Evolutionary conservation across 257 asterid genomes (phyloP).

Genomic region (Petunia axillaris): DNA sequence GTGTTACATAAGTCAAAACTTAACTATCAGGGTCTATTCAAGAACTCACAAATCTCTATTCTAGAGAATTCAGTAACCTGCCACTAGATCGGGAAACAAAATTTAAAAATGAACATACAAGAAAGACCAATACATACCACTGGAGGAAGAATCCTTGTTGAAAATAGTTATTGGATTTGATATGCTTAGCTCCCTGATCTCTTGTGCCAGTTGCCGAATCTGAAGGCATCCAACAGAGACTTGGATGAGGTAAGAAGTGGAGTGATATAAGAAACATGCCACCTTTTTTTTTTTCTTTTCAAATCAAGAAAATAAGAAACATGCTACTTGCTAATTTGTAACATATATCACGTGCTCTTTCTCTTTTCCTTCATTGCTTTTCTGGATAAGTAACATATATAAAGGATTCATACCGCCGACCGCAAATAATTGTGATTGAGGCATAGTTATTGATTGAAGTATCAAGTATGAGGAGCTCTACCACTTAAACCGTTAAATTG

Average conservation of each 20-base stretch:
- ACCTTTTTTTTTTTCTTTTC: background rate
- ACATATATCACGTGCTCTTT: background rate
- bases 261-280: slow-evolving; percentile 21
- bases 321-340: background rate
- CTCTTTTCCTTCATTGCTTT: background rate
- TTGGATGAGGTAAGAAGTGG: slow-evolving; percentile 30
- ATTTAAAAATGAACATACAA: background rate
- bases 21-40: background rate
- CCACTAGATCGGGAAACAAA: background rate
- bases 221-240: slow-evolving; percentile 41
- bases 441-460: background rate
- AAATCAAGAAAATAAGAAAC: background rate
- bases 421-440: too few relatives aligned
- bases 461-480: background rate
- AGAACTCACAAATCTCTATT: background rate
- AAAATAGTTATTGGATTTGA: slow-evolving; percentile 70
- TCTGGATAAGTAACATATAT: background rate
- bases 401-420: background rate
- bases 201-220: slow-evolving; percentile 82
- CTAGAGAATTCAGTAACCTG: background rate
- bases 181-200: slow-evolving; percentile 72
- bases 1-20: slow-evolving; percentile 15
- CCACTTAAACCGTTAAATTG: background rate
- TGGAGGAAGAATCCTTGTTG: slow-evolving; percentile 66
- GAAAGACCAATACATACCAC: slow-evolving; percentile 46